Evolutionary conservation across 2,329 filamentous ascomycete genomes (phyloP), one percentile per base, ranked within the genome.

Genomic region (Leptodontidium sp.): DNA sequence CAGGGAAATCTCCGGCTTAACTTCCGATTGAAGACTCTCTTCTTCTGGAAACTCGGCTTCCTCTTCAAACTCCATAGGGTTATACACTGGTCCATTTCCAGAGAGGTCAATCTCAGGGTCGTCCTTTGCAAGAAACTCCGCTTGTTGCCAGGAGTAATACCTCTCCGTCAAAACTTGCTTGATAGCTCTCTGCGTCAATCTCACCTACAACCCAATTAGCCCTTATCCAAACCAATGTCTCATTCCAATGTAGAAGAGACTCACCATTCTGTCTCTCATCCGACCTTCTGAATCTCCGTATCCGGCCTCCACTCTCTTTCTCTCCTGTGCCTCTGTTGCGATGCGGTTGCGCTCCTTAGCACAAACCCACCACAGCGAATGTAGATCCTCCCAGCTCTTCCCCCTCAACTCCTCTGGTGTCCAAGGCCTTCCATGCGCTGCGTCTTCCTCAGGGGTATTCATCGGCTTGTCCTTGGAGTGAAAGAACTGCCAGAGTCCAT

Each of bases 401-500:
- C 87, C 85, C 71, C 94, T 88, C 77, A 99, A 84, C 83, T 99
- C 96, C 81, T 93, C 88, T 8, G 92, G 89, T 12, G 87, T 89
- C 96, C 96, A 99, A 35, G 89, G 84, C 65, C 96, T 88, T 17
- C 96, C 96, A 80, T 96, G 91, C 72, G 87, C 83, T 61, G 84
- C 79, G 66, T 92, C 89, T 73, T 95, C 90, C 45, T 88, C 85
- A 5, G 94, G 94, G 8, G 90, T 90, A 74, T 86, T 86, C 76
- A 97, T 80, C n/a, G 90, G 82, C 76, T 89, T 87, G 72, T 88
- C 87, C 72, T 90, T 86, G 71, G 85, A 85, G 76, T 90, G 89
- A 82, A 99, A 98, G 82, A 99, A 99, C 0, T 88, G 91, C 91
- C 93, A 98, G 12, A 99, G 89, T 38, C 94, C 95, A 81, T 99